Percentiles rank a stretch among this genome's conserved stretches.
These are phyloP conservation scores for Schoenoplectus triqueter DNA, from an alignment of 202 grass and related monocot genomes.

Conservation along the genomic window DNA sequence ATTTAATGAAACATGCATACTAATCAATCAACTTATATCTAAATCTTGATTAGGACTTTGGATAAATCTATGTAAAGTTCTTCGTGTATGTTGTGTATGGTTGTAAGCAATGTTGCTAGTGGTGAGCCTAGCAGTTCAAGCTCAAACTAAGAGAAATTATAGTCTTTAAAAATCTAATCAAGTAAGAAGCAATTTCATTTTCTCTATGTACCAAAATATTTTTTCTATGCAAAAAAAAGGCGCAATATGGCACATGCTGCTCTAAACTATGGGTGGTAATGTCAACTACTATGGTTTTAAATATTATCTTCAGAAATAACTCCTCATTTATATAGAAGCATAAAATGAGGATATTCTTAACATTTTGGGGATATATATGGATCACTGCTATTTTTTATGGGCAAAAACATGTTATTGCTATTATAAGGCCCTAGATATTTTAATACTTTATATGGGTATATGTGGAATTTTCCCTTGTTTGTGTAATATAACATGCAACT, in stretches of 20 bases:
- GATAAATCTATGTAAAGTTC: neutral
- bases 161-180: neutral
- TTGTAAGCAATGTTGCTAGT: neutral
- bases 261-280: constrained; percentile 9
- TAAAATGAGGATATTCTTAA: neutral
- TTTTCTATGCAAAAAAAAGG: neutral
- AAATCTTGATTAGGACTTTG: neutral
- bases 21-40: neutral
- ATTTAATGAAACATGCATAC: constrained; percentile 5
- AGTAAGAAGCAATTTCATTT: neutral
- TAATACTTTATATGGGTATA: neutral
- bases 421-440: neutral
- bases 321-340: neutral
- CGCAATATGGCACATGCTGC: neutral
- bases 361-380: neutral
- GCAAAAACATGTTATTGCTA: neutral
- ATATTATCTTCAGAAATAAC: neutral
- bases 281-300: neutral
- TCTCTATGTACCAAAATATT: neutral
- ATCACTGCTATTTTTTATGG: neutral
- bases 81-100: neutral
- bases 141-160: neutral
- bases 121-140: neutral
- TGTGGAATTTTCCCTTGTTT: constrained; percentile 2
- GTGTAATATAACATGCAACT: neutral